phyloP scores from a whole-genome alignment of 2,329 filamentous ascomycete species.

The Exophiala alcalophila region DNA sequence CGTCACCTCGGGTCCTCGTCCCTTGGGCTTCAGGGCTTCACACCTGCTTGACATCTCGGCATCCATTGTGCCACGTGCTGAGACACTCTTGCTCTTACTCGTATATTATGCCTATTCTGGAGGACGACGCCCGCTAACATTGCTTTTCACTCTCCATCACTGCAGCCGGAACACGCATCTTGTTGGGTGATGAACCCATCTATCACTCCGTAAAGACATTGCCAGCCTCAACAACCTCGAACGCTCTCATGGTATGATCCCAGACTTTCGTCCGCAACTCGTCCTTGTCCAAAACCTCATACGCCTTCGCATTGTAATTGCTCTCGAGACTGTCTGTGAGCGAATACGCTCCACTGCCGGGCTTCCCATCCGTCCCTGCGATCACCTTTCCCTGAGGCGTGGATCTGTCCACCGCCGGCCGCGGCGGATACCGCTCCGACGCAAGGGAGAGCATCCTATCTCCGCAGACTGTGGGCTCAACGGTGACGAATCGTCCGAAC shows the following conservation, averaged over 20 bases:
- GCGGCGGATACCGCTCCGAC: constrained; percentile 24
- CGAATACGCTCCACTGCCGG: constrained; percentile 32
- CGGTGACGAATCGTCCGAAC: constrained; percentile 29
- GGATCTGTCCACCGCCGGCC: not conserved
- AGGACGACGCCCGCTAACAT: too few relatives aligned
- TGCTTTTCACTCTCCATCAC: too few relatives aligned
- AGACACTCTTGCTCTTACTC: too few relatives aligned
- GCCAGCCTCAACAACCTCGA: constrained; percentile 29
- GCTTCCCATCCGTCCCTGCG: constrained; percentile 24
- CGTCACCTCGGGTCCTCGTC: too few relatives aligned
- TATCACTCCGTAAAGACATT: constrained; percentile 25
- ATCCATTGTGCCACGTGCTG: too few relatives aligned
- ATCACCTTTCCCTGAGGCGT: constrained; percentile 13
- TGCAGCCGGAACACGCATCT: too few relatives aligned
- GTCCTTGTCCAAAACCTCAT: constrained; percentile 26
- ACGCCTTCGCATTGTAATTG: constrained; percentile 16
- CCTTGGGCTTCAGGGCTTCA: too few relatives aligned
- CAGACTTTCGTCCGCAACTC: constrained; percentile 27
- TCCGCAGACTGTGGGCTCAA: constrained; percentile 32
- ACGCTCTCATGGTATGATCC: constrained; percentile 30
- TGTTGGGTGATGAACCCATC: too few relatives aligned
- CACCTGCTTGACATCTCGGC: too few relatives aligned
- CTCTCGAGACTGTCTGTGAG: constrained; percentile 26
- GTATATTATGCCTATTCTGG: too few relatives aligned
- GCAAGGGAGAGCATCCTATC: constrained; percentile 34